Conservation (phyloP, 2,329 filamentous ascomycete species). For the Coleophoma eucalyptorum region DNA sequence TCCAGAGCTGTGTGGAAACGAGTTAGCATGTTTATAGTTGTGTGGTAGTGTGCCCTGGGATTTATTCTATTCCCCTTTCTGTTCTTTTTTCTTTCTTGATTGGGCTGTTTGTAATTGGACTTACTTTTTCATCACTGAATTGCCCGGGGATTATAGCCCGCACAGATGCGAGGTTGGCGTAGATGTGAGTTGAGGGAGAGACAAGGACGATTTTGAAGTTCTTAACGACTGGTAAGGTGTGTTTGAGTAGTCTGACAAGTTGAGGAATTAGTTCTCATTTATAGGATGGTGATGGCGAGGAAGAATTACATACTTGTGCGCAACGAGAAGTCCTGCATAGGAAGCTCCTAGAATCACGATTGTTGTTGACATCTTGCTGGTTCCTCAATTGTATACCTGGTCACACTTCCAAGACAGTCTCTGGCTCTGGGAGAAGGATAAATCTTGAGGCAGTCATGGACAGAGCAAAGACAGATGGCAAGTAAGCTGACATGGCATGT, state of each 20-base stretch:
- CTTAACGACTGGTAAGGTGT: slow-evolving; percentile 34
- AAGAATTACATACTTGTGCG: slow-evolving; percentile 38
- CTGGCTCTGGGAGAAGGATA: neutral
- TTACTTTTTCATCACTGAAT: slow-evolving; percentile 36
- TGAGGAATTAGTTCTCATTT: neutral
- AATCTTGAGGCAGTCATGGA: neutral
- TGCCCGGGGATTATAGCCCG: slow-evolving; percentile 36
- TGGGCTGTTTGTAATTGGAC: slow-evolving; percentile 25
- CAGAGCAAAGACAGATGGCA: too few relatives aligned
- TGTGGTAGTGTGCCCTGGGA: too few relatives aligned
- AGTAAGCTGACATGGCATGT: too few relatives aligned
- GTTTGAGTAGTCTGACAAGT: slow-evolving; percentile 36
- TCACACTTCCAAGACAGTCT: neutral
- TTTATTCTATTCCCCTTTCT: too few relatives aligned
- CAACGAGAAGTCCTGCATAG: slow-evolving; percentile 45
- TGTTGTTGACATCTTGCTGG: slow-evolving; percentile 15
- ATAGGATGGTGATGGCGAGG: neutral
- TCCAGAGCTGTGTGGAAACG: slow-evolving; percentile 24
- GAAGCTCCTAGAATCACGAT: slow-evolving; percentile 53
- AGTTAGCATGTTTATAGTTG: slow-evolving; percentile 14
- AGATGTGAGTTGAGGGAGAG: slow-evolving; percentile 39
- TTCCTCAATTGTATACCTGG: neutral
- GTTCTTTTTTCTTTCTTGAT: too few relatives aligned
- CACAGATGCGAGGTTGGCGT: slow-evolving; percentile 43
- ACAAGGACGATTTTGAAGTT: slow-evolving; percentile 37